phyloP scores from a whole-genome alignment of 2,329 filamentous ascomycete genomes.

The Nakataea oryzae region DNA sequence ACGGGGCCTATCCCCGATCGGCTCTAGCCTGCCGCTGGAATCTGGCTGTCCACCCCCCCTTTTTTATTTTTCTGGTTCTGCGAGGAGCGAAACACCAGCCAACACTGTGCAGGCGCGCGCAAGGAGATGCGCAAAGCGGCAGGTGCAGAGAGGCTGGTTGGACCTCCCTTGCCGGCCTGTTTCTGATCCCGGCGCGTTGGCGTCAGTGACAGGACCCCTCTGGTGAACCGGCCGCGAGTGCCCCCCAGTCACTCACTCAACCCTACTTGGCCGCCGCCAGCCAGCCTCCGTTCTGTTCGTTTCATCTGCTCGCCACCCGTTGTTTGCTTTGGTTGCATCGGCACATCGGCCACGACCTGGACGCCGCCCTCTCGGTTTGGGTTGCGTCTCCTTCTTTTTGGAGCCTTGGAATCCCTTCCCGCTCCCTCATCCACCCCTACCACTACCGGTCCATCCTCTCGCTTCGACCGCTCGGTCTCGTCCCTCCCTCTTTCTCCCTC shows the following conservation, averaged over 20 bases:
- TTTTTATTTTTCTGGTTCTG: background rate
- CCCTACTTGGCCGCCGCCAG: background rate
- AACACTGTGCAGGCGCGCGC: background rate
- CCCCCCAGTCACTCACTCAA: conserved; percentile 5
- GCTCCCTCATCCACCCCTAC: conserved; percentile 4
- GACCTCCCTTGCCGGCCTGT: background rate
- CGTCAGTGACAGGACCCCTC: no score
- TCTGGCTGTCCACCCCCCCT: background rate
- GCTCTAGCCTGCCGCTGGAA: background rate
- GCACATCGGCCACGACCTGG: conserved; percentile 11
- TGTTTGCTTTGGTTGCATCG: conserved; percentile 8
- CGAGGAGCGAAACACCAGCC: background rate
- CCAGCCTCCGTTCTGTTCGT: conserved; percentile 12
- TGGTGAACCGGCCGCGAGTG: background rate
- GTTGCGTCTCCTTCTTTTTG: conserved; percentile 7
- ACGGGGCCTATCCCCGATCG: background rate
- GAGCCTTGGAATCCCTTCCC: conserved; percentile 5
- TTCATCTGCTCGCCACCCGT: conserved; percentile 14
- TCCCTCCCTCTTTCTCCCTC: conserved; percentile 3
- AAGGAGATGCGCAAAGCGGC: background rate
- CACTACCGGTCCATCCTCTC: conserved; percentile 6
- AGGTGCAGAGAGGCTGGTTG: background rate
- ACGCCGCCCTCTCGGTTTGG: conserved; percentile 6
- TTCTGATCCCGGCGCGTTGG: background rate
- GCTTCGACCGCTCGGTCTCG: conserved; percentile 4